Conservation (phyloP, 768 basidiomycete genomes). For the Tricholomella constricta region DNA sequence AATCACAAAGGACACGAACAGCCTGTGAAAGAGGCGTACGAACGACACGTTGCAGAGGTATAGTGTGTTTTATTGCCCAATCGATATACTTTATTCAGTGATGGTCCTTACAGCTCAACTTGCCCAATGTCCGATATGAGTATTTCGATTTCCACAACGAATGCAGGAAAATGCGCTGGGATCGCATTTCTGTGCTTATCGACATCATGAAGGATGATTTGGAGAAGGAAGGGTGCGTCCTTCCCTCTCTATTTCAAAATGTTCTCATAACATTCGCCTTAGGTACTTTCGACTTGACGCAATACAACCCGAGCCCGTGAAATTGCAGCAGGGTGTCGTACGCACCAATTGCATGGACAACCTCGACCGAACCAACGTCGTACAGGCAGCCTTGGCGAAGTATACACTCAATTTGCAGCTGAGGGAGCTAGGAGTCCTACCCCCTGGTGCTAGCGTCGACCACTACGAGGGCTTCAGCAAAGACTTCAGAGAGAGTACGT, state of each 20-base stretch:
- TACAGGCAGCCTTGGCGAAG: slow-evolving; percentile 89
- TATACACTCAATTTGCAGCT: slow-evolving; percentile 83
- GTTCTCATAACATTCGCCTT: neutral
- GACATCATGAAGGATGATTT: slow-evolving; percentile 76
- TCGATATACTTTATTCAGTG: slow-evolving; percentile 4
- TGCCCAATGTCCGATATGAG: slow-evolving; percentile 77
- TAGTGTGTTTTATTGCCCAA: slow-evolving; percentile 12
- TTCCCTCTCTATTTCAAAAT: neutral
- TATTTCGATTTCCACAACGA: slow-evolving; percentile 99
- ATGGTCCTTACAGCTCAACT: slow-evolving; percentile 48
- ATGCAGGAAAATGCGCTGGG: slow-evolving; percentile 94
- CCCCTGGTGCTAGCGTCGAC: slow-evolving; percentile 72
- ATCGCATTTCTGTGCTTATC: slow-evolving; percentile 83
- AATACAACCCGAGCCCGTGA: slow-evolving; percentile 45
- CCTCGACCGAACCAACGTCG: slow-evolving; percentile 95
- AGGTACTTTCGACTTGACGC: slow-evolving; percentile 81
- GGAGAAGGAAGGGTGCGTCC: slow-evolving; percentile 61
- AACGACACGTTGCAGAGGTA: slow-evolving; percentile 71
- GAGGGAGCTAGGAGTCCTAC: slow-evolving; percentile 68
- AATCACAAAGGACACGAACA: slow-evolving; percentile 93
- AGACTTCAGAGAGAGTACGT: slow-evolving; percentile 87
- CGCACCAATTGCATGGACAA: slow-evolving; percentile 99
- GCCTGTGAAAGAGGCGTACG: slow-evolving; percentile 94
- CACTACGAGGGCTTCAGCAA: slow-evolving; percentile 77
- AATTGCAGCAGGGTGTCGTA: slow-evolving; percentile 73